Percentiles rank a stretch among this genome's conserved stretches.
Evolutionary conservation across 2,329 filamentous ascomycete species (phyloP).

Genomic region (Sphaceloma murrayae): DNA sequence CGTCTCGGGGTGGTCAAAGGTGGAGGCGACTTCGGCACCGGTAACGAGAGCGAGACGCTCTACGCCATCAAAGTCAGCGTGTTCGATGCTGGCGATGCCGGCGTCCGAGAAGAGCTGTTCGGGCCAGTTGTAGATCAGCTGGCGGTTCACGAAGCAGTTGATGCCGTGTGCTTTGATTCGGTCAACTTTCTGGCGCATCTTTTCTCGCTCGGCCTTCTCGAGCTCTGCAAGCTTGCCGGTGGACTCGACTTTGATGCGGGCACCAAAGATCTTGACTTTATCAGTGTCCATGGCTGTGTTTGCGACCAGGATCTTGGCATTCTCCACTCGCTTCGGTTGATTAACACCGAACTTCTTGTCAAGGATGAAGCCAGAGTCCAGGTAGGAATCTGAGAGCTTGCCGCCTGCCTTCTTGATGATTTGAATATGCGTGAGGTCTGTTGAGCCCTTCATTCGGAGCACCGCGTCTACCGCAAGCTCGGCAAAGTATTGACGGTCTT

Average conservation of each 20-base stretch:
- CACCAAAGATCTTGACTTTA: slow-evolving; percentile 99
- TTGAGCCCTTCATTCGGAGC: slow-evolving; percentile 76
- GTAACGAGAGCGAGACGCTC: slow-evolving; percentile 91
- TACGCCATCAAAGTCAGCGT: slow-evolving; percentile 97
- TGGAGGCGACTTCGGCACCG: slow-evolving; percentile 92
- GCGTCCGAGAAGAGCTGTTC: slow-evolving; percentile 97
- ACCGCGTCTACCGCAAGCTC: slow-evolving; percentile 85
- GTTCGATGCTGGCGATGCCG: slow-evolving; percentile 96
- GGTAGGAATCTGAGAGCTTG: slow-evolving; percentile 93
- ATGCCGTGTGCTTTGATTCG: slow-evolving; percentile 98
- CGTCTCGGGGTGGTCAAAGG: slow-evolving; percentile 94
- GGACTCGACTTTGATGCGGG: slow-evolving; percentile 88
- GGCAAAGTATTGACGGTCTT: slow-evolving; percentile 88
- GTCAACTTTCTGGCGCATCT: slow-evolving; percentile 99
- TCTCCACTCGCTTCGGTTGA: slow-evolving; percentile 93
- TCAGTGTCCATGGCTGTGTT: slow-evolving; percentile 99
- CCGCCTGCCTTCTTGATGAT: slow-evolving; percentile 99
- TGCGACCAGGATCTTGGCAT: slow-evolving; percentile 94
- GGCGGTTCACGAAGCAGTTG: slow-evolving; percentile 99
- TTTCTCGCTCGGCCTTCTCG: slow-evolving; percentile 95
- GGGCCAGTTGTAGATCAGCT: slow-evolving; percentile 99
- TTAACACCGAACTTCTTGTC: slow-evolving; percentile 99
- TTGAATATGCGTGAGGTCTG: slow-evolving; percentile 94
- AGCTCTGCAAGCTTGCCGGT: slow-evolving; percentile 97
- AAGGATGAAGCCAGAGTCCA: slow-evolving; percentile 95